These are phyloP conservation scores for Phytophthora tubulina DNA, from an alignment of 352 stramenopile species.

Conservation along the genomic window DNA sequence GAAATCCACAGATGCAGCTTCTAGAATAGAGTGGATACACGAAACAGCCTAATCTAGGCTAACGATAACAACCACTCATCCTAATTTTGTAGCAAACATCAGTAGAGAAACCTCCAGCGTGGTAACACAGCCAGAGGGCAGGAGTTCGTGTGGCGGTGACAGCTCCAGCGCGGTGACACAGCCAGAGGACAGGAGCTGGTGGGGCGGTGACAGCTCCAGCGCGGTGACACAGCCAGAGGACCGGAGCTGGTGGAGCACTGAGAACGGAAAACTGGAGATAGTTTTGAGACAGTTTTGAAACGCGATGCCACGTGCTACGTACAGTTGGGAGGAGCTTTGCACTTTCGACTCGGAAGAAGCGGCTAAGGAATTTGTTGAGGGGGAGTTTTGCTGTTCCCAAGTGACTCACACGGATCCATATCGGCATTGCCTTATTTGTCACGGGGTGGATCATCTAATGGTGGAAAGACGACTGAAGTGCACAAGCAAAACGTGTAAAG, in stretches of 20 bases:
- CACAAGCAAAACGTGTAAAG: slow-evolving; percentile 4
- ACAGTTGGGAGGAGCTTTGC: not conserved
- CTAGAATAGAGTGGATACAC: not conserved
- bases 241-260: not conserved
- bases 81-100: not conserved
- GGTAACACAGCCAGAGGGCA: too few species aligned
- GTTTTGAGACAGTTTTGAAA: not conserved
- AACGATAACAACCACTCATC: not conserved
- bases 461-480: slow-evolving; percentile 1
- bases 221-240: slow-evolving; percentile 1
- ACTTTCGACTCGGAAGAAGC: not conserved
- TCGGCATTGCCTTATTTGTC: not conserved
- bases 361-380: not conserved
- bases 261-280: not conserved
- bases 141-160: too few species aligned
- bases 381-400: not conserved
- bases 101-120: not conserved
- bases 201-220: too few species aligned
- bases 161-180: too few species aligned
- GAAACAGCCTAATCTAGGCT: not conserved
- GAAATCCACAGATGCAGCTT: not conserved
- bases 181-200: too few species aligned
- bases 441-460: slow-evolving; percentile 1
- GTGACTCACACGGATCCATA: not conserved
- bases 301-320: not conserved